Conservation (phyloP, 176 grass and related monocot species). For the Bolboschoenus planiculmis region DNA sequence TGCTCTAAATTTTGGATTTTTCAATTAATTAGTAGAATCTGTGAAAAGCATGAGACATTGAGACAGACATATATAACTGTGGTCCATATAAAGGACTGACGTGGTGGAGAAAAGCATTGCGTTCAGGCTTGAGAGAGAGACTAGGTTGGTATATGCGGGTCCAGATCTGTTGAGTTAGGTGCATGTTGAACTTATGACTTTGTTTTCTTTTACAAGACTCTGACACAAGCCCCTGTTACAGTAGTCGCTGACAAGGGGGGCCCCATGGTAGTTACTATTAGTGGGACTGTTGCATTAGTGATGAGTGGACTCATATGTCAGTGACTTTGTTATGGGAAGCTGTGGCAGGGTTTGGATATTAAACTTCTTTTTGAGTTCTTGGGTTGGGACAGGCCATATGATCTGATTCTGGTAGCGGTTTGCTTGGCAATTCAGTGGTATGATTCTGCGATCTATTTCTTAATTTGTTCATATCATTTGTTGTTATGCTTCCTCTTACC, state of each 20-base stretch:
- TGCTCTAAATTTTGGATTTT: not conserved
- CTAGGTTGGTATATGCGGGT: conserved; percentile 5
- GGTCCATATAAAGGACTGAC: conserved; percentile 1
- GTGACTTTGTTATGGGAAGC: not conserved
- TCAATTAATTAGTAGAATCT: not conserved
- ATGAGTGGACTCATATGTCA: not conserved
- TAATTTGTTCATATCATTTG: not conserved
- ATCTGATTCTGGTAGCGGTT: not conserved
- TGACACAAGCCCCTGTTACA: not conserved
- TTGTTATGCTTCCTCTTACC: not conserved
- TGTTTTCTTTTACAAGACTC: not conserved
- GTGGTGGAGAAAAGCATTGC: not conserved
- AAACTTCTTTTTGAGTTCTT: not conserved
- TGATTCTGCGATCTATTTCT: too few relatives aligned
- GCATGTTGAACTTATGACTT: not conserved
- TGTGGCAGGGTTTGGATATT: not conserved
- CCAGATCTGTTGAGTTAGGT: not conserved
- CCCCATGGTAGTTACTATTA: not conserved
- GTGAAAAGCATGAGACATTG: not conserved
- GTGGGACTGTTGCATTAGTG: not conserved
- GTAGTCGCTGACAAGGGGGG: not conserved
- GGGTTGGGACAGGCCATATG: not conserved
- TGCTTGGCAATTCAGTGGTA: too few relatives aligned
- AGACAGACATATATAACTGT: not conserved
- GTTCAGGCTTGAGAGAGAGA: not conserved